A percentile compares a stretch with the other conserved stretches of the same genome.
phyloP scores from a whole-genome alignment of 257 asterid genomes.

The Primulina eburnea region DNA sequence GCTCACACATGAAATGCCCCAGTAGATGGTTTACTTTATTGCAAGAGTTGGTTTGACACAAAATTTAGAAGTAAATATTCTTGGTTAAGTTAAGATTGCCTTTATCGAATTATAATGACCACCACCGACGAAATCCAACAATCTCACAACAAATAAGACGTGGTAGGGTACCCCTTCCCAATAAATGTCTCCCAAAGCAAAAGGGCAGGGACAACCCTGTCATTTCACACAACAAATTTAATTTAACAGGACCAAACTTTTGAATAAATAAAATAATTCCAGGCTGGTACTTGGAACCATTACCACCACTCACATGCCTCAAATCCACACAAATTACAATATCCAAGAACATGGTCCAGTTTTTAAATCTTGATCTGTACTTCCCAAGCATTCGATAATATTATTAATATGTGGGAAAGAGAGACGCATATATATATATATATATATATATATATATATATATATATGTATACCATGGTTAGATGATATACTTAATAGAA shows the following conservation, averaged over 20 bases:
- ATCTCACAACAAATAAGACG: no score
- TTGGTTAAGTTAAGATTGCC: no score
- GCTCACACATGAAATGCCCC: no score
- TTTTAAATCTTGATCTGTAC: neutral
- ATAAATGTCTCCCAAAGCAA: neutral
- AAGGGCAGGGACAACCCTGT: conserved; percentile 25
- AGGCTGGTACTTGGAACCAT: conserved; percentile 38
- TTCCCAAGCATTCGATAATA: no score
- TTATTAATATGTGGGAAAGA: no score
- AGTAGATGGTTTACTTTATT: no score
- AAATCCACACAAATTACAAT: conserved; percentile 18
- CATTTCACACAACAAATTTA: conserved; percentile 13
- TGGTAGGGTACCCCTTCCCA: neutral
- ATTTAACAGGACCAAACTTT: conserved; percentile 29
- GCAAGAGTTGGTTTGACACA: no score
- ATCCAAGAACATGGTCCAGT: conserved; percentile 17
- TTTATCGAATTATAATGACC: neutral
- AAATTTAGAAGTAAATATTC: no score
- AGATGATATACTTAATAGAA: no score
- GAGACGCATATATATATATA: no score
- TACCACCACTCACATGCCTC: conserved; percentile 24
- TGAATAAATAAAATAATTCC: conserved; percentile 16
- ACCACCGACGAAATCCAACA: neutral
- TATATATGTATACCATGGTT: no score
- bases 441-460: no score